These are phyloP conservation scores for Eucalyptus sp. DNA, from an alignment of 345 rosid genomes.

Conservation along the genomic window DNA sequence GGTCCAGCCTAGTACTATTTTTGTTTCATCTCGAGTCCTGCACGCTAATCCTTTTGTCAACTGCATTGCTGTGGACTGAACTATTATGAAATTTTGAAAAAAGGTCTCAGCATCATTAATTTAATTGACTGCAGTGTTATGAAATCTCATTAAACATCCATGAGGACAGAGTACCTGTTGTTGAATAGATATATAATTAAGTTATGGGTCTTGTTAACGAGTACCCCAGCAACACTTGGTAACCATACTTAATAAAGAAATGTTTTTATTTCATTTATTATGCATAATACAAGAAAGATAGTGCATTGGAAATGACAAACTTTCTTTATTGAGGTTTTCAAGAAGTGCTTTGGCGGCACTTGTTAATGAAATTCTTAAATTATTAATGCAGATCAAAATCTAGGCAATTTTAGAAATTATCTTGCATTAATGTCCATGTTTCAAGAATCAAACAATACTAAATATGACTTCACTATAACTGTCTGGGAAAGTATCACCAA, in stretches of 20 bases:
- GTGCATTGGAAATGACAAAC: neutral
- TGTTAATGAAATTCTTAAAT: neutral
- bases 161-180: neutral
- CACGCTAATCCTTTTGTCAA: neutral
- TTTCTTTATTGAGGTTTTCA: neutral
- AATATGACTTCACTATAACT: neutral
- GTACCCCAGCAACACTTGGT: neutral
- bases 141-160: neutral
- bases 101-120: neutral
- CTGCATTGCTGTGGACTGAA: neutral
- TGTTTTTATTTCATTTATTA: neutral
- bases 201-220: neutral
- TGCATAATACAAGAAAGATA: neutral
- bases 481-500: neutral
- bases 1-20: slow-evolving; percentile 15
- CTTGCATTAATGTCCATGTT: neutral
- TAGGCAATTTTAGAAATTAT: neutral
- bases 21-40: neutral
- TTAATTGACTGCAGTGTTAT: neutral
- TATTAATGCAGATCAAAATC: neutral
- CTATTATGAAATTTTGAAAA: neutral
- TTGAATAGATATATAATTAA: neutral
- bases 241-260: neutral
- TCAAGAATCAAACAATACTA: neutral
- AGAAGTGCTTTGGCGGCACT: neutral